Evolutionary conservation across 768 basidiomycete genomes (phyloP).

Genomic region (Podaxis rugospora): DNA sequence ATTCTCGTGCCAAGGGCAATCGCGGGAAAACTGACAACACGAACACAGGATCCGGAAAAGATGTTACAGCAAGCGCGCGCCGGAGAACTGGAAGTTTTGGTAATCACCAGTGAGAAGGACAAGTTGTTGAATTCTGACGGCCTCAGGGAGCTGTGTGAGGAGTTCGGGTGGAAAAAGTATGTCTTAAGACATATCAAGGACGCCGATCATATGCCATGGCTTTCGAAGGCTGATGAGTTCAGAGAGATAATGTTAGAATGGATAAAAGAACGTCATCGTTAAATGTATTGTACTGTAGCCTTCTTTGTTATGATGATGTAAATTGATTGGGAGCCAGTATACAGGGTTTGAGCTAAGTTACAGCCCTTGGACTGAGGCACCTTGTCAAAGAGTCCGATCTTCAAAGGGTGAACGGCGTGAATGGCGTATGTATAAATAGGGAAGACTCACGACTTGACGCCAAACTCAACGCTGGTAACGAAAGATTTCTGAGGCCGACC

Average conservation of each 20-base stretch:
- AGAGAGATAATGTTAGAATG: constrained; percentile 20
- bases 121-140: constrained; percentile 17
- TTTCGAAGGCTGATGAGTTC: constrained; percentile 18
- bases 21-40: constrained; percentile 17
- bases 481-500: not conserved
- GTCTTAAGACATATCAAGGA: constrained; percentile 17
- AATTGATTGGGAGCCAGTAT: not conserved
- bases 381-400: not conserved
- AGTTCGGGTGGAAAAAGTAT: constrained; percentile 21
- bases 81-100: constrained; percentile 21
- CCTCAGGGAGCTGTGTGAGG: constrained; percentile 16
- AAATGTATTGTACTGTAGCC: not conserved
- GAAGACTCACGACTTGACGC: not conserved
- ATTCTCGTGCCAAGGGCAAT: constrained; percentile 21
- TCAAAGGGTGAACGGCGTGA: not conserved
- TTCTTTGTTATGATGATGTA: not conserved
- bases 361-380: not conserved
- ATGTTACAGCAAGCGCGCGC: constrained; percentile 21
- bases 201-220: constrained; percentile 28
- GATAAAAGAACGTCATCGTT: constrained; percentile 8
- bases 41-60: constrained; percentile 20
- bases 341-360: not conserved
- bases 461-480: constrained; percentile 7
- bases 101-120: constrained; percentile 23
- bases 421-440: not conserved